A percentile compares a stretch with the other conserved stretches of the same genome.
These are phyloP conservation scores for Meyerozyma sp. DNA, from an alignment of 1,139 yeast genomes.

Conservation along the genomic window DNA sequence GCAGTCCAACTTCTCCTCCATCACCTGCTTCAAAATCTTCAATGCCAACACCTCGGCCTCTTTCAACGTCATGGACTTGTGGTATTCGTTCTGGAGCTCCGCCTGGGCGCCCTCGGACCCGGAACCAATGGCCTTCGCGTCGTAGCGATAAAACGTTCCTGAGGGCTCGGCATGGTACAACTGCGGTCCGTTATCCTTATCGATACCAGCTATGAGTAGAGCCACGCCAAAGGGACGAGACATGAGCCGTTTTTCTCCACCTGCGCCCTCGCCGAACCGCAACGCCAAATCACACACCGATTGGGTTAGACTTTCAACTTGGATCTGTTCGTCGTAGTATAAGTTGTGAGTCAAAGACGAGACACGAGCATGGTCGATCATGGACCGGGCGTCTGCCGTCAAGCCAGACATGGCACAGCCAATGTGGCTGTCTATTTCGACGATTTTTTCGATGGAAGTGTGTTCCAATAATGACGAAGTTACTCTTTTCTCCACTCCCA, in stretches of 20 bases:
- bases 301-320: slow-evolving; percentile 92
- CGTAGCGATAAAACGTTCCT: slow-evolving; percentile 95
- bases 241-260: slow-evolving; percentile 96
- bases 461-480: slow-evolving; percentile 89
- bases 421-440: slow-evolving; percentile 88
- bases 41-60: slow-evolving; percentile 91
- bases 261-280: slow-evolving; percentile 97
- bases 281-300: slow-evolving; percentile 95
- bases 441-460: slow-evolving; percentile 91
- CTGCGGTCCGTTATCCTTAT: slow-evolving; percentile 91
- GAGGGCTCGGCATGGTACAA: slow-evolving; percentile 98
- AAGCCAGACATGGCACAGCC: slow-evolving; percentile 99
- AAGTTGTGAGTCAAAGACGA: slow-evolving; percentile 84
- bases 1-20: slow-evolving; percentile 97
- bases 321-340: slow-evolving; percentile 88
- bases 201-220: slow-evolving; percentile 88
- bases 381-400: slow-evolving; percentile 97
- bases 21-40: slow-evolving; percentile 91
- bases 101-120: slow-evolving; percentile 99
- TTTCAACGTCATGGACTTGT: slow-evolving; percentile 83
- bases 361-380: slow-evolving; percentile 98
- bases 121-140: slow-evolving; percentile 97
- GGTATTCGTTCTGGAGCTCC: slow-evolving; percentile 95
- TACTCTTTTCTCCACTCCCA: slow-evolving; percentile 96
- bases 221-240: slow-evolving; percentile 99